phyloP scores from a whole-genome alignment of 257 asterid species.

The Solanum chaucha region DNA sequence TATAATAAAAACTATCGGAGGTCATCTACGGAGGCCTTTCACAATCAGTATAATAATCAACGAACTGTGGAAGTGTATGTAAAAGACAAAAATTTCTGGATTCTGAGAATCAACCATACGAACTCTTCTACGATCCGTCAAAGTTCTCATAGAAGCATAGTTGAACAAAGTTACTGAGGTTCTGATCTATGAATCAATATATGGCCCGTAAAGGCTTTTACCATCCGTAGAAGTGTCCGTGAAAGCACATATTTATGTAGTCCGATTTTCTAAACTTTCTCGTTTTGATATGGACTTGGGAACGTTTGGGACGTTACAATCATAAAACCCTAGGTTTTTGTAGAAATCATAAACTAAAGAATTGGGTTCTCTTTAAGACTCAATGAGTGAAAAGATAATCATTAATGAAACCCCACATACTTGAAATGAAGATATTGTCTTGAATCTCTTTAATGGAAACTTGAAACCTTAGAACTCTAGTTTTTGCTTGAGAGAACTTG shows the following conservation, averaged over 20 bases:
- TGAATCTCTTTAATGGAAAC: background rate
- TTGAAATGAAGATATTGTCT: background rate
- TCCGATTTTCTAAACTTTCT: background rate
- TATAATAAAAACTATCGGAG: background rate
- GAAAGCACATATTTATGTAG: background rate
- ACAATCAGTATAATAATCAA: background rate
- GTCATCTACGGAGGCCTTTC: background rate
- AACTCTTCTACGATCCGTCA: background rate
- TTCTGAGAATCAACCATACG: no score
- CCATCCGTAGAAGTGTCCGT: no score
- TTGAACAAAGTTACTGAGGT: background rate
- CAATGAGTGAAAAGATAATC: background rate
- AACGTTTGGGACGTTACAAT: background rate
- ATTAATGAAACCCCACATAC: background rate
- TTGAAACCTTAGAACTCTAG: background rate
- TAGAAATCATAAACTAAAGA: background rate
- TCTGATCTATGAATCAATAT: no score
- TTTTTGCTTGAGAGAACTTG: background rate
- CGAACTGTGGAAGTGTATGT: background rate
- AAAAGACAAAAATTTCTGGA: background rate
- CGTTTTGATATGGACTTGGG: background rate
- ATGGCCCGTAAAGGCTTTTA: background rate
- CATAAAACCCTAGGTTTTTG: background rate
- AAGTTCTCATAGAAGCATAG: background rate
- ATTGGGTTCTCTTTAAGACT: background rate